Percentiles rank a stretch among this genome's conserved stretches.
Evolutionary conservation across 2,329 filamentous ascomycete species (phyloP).

Genomic region (Biscogniauxia marginata): DNA sequence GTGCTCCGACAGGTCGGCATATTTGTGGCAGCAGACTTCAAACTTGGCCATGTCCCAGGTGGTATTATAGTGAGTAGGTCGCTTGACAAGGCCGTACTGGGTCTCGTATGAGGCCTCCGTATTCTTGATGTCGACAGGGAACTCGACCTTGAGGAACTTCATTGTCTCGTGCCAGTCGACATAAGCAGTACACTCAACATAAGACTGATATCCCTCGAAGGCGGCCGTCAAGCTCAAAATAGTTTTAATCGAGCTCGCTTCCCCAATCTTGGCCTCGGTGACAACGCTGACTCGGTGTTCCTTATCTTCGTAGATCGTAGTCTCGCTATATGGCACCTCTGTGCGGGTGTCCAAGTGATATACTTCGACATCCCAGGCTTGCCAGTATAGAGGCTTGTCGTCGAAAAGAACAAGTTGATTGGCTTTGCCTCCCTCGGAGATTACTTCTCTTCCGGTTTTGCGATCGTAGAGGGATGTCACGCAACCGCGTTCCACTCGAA

Average conservation of each 20-base stretch:
- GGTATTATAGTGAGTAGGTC: constrained; percentile 98
- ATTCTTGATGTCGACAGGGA: constrained; percentile 87
- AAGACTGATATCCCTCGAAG: constrained; percentile 62
- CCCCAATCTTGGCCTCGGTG: constrained; percentile 84
- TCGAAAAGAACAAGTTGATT: constrained; percentile 95
- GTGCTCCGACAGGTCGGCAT: constrained; percentile 84
- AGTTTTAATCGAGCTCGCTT: constrained; percentile 81
- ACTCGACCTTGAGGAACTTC: constrained; percentile 98
- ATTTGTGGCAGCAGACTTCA: constrained; percentile 94
- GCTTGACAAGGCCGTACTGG: constrained; percentile 82
- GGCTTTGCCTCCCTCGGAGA: constrained; percentile 71
- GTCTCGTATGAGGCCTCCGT: constrained; percentile 95
- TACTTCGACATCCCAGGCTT: constrained; percentile 97
- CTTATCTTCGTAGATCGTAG: constrained; percentile 68
- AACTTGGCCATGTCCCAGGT: constrained; percentile 98
- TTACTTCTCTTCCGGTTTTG: constrained; percentile 69
- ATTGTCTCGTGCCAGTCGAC: constrained; percentile 98
- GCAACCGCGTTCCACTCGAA: constrained; percentile 70
- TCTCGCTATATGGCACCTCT: constrained; percentile 68
- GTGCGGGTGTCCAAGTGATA: constrained; percentile 87
- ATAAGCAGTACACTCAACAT: constrained; percentile 76
- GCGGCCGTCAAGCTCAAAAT: constrained; percentile 77
- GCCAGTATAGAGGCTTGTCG: constrained; percentile 96
- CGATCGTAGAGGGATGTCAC: constrained; percentile 85
- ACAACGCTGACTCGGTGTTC: constrained; percentile 77